Conservation (phyloP, 345 rosid genomes). For the Firmiana major region DNA sequence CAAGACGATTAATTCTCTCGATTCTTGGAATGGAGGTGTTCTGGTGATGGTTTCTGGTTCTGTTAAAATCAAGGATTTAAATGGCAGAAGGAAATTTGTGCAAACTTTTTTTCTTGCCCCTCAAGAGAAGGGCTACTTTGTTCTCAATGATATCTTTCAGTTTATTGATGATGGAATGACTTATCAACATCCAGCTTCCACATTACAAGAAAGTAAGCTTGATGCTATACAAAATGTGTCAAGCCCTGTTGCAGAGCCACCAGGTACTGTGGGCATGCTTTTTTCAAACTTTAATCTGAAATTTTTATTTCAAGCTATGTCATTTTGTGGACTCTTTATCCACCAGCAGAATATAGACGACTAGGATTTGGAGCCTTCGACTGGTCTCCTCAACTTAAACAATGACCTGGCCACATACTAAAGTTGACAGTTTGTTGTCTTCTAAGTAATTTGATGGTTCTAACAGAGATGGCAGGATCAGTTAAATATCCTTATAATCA, state of each 20-base stretch:
- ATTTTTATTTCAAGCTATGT: not conserved
- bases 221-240: conserved; percentile 50
- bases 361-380: not conserved
- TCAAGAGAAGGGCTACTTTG: conserved; percentile 88
- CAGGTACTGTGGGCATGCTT: conserved; percentile 42
- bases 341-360: not conserved
- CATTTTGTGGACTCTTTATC: not conserved
- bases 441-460: not conserved
- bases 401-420: not conserved
- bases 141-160: conserved; percentile 86
- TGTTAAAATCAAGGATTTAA: conserved; percentile 62
- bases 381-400: not conserved
- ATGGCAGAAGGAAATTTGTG: conserved; percentile 61
- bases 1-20: conserved; percentile 81
- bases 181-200: conserved; percentile 49
- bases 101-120: conserved; percentile 95
- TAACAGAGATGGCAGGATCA: not conserved
- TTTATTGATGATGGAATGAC: conserved; percentile 52
- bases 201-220: conserved; percentile 41
- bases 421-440: not conserved
- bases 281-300: not conserved
- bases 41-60: conserved; percentile 83
- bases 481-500: not conserved
- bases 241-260: conserved; percentile 50
- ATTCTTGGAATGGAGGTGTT: conserved; percentile 83